Percentiles rank a stretch among this genome's conserved stretches.
These are phyloP conservation scores for Yamadazyma mexicana DNA, from an alignment of 1,139 yeast species.

Conservation along the genomic window DNA sequence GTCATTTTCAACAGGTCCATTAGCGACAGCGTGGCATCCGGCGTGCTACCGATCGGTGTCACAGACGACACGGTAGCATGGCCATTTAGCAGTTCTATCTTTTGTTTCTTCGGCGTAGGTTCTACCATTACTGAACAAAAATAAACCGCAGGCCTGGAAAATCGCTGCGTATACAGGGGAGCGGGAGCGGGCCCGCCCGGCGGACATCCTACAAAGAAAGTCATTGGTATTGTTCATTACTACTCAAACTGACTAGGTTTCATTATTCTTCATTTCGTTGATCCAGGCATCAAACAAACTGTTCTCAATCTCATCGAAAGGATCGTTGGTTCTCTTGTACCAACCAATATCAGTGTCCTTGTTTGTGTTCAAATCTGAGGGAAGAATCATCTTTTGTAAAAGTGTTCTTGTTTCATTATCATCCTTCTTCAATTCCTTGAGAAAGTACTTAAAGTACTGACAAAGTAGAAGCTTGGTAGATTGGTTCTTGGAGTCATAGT, in stretches of 20 bases:
- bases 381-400: slow-evolving; percentile 35
- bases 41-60: background rate
- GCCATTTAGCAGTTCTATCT: background rate
- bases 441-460: slow-evolving; percentile 41
- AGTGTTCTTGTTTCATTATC: slow-evolving; percentile 17
- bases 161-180: background rate
- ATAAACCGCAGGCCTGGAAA: background rate
- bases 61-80: background rate
- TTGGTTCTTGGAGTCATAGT: slow-evolving; percentile 17
- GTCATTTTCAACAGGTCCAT: slow-evolving; percentile 3
- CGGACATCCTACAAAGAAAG: too few relatives aligned
- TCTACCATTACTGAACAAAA: slow-evolving; percentile 5
- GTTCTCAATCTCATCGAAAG: slow-evolving; percentile 46
- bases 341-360: slow-evolving; percentile 8
- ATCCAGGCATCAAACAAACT: slow-evolving; percentile 48
- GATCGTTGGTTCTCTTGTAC: slow-evolving; percentile 12
- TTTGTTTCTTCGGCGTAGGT: slow-evolving; percentile 7
- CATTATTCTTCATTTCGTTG: slow-evolving; percentile 29
- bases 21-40: background rate
- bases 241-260: background rate
- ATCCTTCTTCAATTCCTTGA: slow-evolving; percentile 36
- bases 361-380: slow-evolving; percentile 27
- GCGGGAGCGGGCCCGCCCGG: background rate
- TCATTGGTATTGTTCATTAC: too few relatives aligned
- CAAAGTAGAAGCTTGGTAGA: slow-evolving; percentile 31